Base-by-base conservation (phyloP, 176 grass and related monocot genomes). In the Oryza officinalis region DNA sequence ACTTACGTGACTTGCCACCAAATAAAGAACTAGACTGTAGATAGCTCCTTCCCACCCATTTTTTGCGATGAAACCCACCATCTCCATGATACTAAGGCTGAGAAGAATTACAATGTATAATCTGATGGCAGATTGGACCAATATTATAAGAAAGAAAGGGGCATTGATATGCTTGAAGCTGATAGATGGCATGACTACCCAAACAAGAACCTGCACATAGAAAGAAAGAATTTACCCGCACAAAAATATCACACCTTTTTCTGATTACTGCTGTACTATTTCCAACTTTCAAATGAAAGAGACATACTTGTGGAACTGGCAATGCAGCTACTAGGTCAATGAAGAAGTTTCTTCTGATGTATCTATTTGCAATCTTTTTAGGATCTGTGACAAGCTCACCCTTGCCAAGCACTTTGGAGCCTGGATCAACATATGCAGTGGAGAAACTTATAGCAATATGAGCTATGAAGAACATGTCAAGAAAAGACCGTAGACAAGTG, bases 401-500 rank as follows among this genome's bases (percentile, higher is more conserved):
- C 20, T 72, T 88, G n/a, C 89, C 86, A 63, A 91, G 65, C 6
- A 94, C 82, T 74, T 81, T 86, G 37, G 92, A 89, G 30, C 66
- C 46, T 26, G 92, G 89, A 76, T 85, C 83, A 31, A 89, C 89
- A 87, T 86, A 86, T 28, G 86, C 83, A 59, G 86, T 91, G 46
- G 72, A 73, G 69, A 94, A 91, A 40, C 81, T 86, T 67, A 75
- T 49, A 30, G 78, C 31, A 13, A 91, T 88, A 27, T 88, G 74
- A n/a, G 77, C 20, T 7, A 77, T 17, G 72, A 88, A 87, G 23
- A 91, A 77, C 38, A 87, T 38, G 33, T 94, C 88, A 26, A 86
- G 61, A 72, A 85, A 26, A 22, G 82, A 70, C 75, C 79, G 74
- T 18, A 91, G 40, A 45, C 17, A 77, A 13, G 88, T 88, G 38